Evolutionary conservation across 208 protist species (phyloP), one percentile per base, ranked within the genome.

Genomic region (Acanthamoeba polyphaga): DNA sequence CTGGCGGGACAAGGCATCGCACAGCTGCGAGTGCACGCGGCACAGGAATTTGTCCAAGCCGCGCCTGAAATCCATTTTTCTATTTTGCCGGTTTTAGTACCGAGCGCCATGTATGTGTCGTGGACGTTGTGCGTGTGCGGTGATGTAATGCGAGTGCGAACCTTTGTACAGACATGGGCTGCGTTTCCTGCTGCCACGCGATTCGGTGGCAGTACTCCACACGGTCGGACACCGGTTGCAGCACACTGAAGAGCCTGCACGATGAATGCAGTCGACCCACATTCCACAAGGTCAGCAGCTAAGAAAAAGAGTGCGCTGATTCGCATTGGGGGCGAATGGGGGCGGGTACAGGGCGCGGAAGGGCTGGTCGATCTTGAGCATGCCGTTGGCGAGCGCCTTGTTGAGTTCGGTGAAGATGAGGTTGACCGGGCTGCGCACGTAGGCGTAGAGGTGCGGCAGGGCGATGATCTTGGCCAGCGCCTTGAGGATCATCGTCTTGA

Each of bases 31-130:
- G n/a, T 94, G 89, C 24, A 94, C 89, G 32, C 89, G 64, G 34
- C 60, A 94, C 6, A 94, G 66, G 89, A 94, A 94, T 49, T 82
- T 74, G 72, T 94, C 89, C 55, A 94, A 58, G n/a, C 68, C 68
- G 29, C 89, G 64, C 49, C 89, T n/a, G 15, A 94, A 94, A 32
- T 74, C 68, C 53, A 94, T 34, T 64, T 94, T 74, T 27, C 89
- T 74, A 34, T 58, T 58, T 58, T 0, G 17, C 22, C 17, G 17
- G 9, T 58, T 58, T 58, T 10, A 10, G 43, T 49, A 49, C n/a
- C n/a, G 53, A 1, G 53, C 53, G 15, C 3, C 9, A 58, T 51
- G 72, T 49, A 7, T 32, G 29, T 1, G 6, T 8, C 34, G 46
- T 82, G 22, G 2, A 13, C 10, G 70, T n/a, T 19, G 10, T 3